Evolutionary conservation across 257 asterid genomes (phyloP), one percentile per base, ranked within the genome.

Genomic region (Lycium barbarum): DNA sequence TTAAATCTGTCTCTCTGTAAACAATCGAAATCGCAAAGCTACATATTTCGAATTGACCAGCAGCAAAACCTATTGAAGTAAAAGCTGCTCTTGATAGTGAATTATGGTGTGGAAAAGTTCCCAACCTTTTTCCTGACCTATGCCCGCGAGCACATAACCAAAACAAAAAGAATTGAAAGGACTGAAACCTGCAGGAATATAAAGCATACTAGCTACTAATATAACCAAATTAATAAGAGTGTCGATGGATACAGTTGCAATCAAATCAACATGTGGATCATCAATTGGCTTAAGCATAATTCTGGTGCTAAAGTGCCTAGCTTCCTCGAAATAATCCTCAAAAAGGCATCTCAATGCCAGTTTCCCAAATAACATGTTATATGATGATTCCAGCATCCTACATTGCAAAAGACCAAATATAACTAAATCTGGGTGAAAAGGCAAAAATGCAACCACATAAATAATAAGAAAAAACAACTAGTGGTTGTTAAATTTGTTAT

Each of bases 301-400:
- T 59, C 91, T 91, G 45, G 97, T 85, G 88, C 89, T 92, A 84
- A 94, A 93, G 80, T 93, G 93, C 87, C 85, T 89, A 4, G 97
- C 95, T 82, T 91, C 97, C 84, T 94, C 97, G 61, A 92, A 94
- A 47, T 92, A 94, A 87, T 94, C 98, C 62, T 94, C 93, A 88
- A 93, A 94, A 57, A 94, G 93, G 82, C 97, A 92, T 86, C 91
- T 90, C 91, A 93, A 86, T 33, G 97, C 89, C 87, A 95, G 91
- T 87, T 95, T 95, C 40, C 97, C 98, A 83, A 95, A 95, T 84
- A 95, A 87, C 88, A 95, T 79, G 78, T 93, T 80, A 90, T 95
- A 95, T 51, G 98, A 93, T 54, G 98, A 94, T 85, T 95, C 98
- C 88, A 95, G 88, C 98, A 95, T 95, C 88, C 98, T 95, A 90